Base-by-base conservation (phyloP, 2,329 filamentous ascomycete genomes). In the Triangularia setosa region DNA sequence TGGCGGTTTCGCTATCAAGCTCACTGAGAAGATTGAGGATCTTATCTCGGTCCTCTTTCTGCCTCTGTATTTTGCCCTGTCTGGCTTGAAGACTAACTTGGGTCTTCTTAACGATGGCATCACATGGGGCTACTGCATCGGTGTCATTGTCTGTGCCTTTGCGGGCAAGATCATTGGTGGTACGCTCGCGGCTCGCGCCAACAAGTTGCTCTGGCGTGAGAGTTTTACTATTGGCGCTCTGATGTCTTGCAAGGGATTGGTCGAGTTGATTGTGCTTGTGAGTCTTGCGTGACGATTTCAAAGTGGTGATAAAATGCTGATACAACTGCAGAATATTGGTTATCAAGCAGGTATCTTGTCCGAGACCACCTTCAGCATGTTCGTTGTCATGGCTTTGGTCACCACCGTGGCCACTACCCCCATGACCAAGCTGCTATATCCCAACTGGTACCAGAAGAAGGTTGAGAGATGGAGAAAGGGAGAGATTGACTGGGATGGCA, bases 231-330 rank as follows among this genome's bases (percentile, higher is more conserved):
- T 98, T 69, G 94, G 94, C 14, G 87, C 89, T 16, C 78, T 97
- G 71, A 98, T 98, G 94, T 96, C 92, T 77, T 98, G 94, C 77
- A 98, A 98, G 76, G 94, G 94, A 72, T 82, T 98, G 9, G 93
- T 97, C 0, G 93, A 97, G 75, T 80, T 98, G 60, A 97, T 98
- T 75, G 93, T 97, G n/a, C 76, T 96, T 76, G 91, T 93, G 81
- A 78, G 87, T 74, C 1, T 28, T 23, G 9, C 11, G 7, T 53
- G 40, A 11, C 16, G 12, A 8, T 9, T 18, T 48, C 6, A 9
- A 33, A 14, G 1, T 28, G 14, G 23, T 23, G 2, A 58, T 12
- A 21, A 6, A 1, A 28, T 14, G 11, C 58, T 60, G 48, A 60
- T 23, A 70, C 48, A 9, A 8, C 4, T 8, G 2, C 23, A 86